A percentile compares a stretch with the other conserved stretches of the same genome.
These are phyloP conservation scores for Rhizopogon salebrosus DNA, from an alignment of 768 basidiomycete species.

Conservation along the genomic window DNA sequence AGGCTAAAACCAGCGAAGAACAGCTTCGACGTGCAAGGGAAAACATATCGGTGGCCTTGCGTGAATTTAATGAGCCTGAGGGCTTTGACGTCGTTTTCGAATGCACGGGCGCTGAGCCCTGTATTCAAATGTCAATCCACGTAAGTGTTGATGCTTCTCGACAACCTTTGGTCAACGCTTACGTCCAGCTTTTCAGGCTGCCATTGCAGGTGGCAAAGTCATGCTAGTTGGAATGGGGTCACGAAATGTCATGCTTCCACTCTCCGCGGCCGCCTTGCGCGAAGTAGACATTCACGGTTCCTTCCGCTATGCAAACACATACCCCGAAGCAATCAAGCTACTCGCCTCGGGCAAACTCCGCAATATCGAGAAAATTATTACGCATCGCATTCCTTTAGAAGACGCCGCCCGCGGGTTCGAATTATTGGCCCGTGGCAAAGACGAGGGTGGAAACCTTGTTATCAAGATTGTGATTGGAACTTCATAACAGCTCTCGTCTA, in stretches of 20 bases:
- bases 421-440: conserved; percentile 69
- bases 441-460: conserved; percentile 76
- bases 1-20: conserved; percentile 50
- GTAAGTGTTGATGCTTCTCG: conserved; percentile 46
- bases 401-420: conserved; percentile 76
- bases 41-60: conserved; percentile 44
- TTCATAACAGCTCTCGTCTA: conserved; percentile 10
- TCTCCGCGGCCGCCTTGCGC: conserved; percentile 74
- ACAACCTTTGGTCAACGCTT: conserved; percentile 8
- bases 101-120: conserved; percentile 90
- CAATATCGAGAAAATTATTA: conserved; percentile 69
- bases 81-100: conserved; percentile 95
- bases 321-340: conserved; percentile 77
- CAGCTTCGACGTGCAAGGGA: conserved; percentile 58
- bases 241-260: conserved; percentile 74
- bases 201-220: conserved; percentile 81
- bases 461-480: conserved; percentile 83
- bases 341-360: conserved; percentile 60
- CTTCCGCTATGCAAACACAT: conserved; percentile 89
- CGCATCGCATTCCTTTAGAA: conserved; percentile 66
- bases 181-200: conserved; percentile 47
- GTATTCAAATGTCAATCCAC: conserved; percentile 87
- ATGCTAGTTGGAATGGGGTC: conserved; percentile 97
- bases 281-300: conserved; percentile 93
- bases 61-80: conserved; percentile 53